Evolutionary conservation across 768 basidiomycete genomes (phyloP), one percentile per base, ranked within the genome.

Genomic region (Russula dissimulans): DNA sequence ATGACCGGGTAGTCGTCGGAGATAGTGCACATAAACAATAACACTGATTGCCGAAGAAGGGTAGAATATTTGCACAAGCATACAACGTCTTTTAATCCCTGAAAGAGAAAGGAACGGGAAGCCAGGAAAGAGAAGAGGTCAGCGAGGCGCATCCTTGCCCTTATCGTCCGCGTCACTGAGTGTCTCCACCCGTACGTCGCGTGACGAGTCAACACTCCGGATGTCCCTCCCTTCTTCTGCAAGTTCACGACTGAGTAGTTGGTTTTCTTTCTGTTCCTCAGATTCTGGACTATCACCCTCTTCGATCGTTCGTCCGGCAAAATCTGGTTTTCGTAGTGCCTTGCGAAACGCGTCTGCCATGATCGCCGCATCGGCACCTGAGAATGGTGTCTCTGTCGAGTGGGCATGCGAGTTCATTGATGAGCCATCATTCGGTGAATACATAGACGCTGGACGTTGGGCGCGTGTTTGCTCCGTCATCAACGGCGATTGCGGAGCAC

Each of bases 301-400:
- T 67, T 89, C 87, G 14, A 84, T 79, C 3, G 84, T 79, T 56
- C 78, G 70, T 18, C 72, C 81, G n/a, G 85, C 79, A 71, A 94
- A 95, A 69, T 91, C 91, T 10, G 93, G 92, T 71, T 92, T 92
- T 70, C 92, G 80, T 68, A 95, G 76, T 65, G 88, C 89, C 71
- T 87, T 84, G 67, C 93, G 79, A 74, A 95, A 95, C 6, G 93
- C 93, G 75, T 91, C 86, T 43, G 92, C 91, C 84, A 95, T 90
- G 70, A 93, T 89, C 42, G 89, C 90, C 55, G 93, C 93, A 72
- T 95, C 92, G 22, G 87, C 85, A 18, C 83, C 85, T 47, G 85
- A 86, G 73, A 94, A 87, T 10, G 84, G 86, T 11, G 81, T 88
- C 55, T 83, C 81, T 49, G 79, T 76, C 43, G 82, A 83, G 42